Evolutionary conservation across 805 yeast species (phyloP).

Genomic region (Ogataea nakhonphanomensis): DNA sequence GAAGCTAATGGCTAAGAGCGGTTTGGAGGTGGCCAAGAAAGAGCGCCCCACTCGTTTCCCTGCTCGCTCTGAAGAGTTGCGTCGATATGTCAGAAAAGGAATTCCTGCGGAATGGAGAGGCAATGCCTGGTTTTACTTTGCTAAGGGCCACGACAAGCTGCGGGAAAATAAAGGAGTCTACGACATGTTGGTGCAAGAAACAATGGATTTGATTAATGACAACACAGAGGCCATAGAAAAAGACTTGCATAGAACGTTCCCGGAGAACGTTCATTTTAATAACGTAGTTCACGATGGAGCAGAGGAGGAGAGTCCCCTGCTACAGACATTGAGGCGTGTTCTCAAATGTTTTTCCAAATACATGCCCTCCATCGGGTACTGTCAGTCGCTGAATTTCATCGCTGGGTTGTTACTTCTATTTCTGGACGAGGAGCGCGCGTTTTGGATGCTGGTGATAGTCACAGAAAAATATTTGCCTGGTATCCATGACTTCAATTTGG

Average conservation of each 20-base stretch:
- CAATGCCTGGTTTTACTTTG: conserved; percentile 93
- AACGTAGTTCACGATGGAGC: conserved; percentile 25
- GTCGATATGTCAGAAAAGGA: conserved; percentile 83
- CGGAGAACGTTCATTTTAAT: conserved; percentile 84
- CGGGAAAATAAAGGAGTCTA: conserved; percentile 72
- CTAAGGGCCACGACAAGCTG: conserved; percentile 65
- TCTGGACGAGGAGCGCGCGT: conserved; percentile 84
- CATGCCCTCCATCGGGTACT: conserved; percentile 89
- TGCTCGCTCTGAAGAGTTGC: conserved; percentile 70
- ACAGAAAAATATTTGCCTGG: conserved; percentile 86
- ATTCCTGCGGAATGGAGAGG: conserved; percentile 98
- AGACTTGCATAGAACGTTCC: conserved; percentile 90
- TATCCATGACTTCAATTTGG: conserved; percentile 82
- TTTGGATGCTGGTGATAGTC: conserved; percentile 93
- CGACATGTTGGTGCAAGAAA: conserved; percentile 59
- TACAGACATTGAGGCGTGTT: conserved; percentile 74
- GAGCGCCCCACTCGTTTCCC: conserved; percentile 65
- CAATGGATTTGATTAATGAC: conserved; percentile 51
- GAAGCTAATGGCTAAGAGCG: conserved; percentile 59
- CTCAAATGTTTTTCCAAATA: conserved; percentile 79
- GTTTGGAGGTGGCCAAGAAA: conserved; percentile 47
- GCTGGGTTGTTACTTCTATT: conserved; percentile 84
- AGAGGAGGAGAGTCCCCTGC: conserved; percentile 57
- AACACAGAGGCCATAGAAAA: conserved; percentile 93
- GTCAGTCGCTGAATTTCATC: conserved; percentile 90